These are phyloP conservation scores for Termitomyces sp. DNA, from an alignment of 768 basidiomycete species.

Conservation along the genomic window DNA sequence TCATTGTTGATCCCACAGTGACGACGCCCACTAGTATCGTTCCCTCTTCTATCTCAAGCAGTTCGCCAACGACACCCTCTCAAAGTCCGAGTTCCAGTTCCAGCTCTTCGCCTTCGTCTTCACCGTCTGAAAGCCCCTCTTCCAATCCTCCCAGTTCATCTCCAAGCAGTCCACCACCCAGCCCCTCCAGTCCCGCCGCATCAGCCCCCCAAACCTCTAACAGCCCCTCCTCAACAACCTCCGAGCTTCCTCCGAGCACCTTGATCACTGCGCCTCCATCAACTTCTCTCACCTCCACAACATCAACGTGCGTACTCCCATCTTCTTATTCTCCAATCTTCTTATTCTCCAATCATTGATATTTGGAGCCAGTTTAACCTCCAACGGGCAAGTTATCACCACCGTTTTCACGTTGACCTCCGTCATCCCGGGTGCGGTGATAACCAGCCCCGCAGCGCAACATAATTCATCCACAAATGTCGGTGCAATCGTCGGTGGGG, in stretches of 20 bases:
- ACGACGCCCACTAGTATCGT: not conserved
- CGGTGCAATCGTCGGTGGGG: conserved; percentile 46
- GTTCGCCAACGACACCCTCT: not conserved
- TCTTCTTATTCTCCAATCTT: no score
- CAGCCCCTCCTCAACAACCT: not conserved
- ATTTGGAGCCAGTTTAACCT: not conserved
- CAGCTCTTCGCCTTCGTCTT: not conserved
- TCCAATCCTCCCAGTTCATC: not conserved
- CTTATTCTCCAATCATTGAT: not conserved
- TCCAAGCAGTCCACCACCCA: not conserved
- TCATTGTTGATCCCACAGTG: not conserved
- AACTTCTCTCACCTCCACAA: not conserved
- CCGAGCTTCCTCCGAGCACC: not conserved
- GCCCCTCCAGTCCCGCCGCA: not conserved
- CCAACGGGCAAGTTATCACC: not conserved
- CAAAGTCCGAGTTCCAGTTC: not conserved
- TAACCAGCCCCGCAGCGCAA: conserved; percentile 8
- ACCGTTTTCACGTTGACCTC: conserved; percentile 10
- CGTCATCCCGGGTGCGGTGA: conserved; percentile 12
- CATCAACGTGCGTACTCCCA: not conserved
- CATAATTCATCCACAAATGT: conserved; percentile 18
- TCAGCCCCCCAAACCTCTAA: not conserved
- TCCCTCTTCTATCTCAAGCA: not conserved
- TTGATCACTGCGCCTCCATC: not conserved
- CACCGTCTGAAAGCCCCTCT: not conserved